phyloP scores from a whole-genome alignment of 192 early-diverging fungal genomes.

The Gaertneriomyces sp. region DNA sequence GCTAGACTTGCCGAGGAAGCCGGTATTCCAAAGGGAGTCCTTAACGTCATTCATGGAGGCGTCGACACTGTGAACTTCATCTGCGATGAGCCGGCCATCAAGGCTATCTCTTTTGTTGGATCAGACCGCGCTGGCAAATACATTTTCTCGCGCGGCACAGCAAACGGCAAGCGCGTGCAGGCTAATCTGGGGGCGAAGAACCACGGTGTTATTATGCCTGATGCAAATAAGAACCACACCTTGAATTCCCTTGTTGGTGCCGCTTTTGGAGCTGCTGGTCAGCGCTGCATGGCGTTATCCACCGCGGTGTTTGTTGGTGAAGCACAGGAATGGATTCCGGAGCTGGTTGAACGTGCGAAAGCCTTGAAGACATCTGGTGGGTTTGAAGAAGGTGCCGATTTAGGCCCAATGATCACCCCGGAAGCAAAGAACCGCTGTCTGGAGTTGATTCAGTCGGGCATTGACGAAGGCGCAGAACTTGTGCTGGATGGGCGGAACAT shows the following conservation, averaged over 20 bases:
- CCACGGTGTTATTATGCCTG: slow-evolving; percentile 91
- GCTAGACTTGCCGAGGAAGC: slow-evolving; percentile 82
- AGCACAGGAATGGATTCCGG: slow-evolving; percentile 77
- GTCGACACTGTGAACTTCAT: slow-evolving; percentile 86
- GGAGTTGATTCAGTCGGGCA: slow-evolving; percentile 71
- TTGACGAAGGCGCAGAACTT: slow-evolving; percentile 82
- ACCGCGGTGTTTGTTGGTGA: slow-evolving; percentile 88
- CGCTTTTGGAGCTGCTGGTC: slow-evolving; percentile 96
- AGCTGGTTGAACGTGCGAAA: slow-evolving; percentile 82
- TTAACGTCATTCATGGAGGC: slow-evolving; percentile 90
- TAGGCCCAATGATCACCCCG: slow-evolving; percentile 85
- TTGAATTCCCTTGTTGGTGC: slow-evolving; percentile 88
- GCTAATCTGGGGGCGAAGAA: slow-evolving; percentile 97
- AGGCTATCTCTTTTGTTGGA: slow-evolving; percentile 94
- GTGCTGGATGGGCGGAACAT: slow-evolving; percentile 84
- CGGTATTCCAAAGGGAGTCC: slow-evolving; percentile 84
- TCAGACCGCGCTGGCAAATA: slow-evolving; percentile 84
- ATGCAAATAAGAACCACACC: slow-evolving; percentile 93
- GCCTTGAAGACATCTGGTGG: slow-evolving; percentile 79
- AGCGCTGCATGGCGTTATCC: slow-evolving; percentile 96
- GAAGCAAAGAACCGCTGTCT: slow-evolving; percentile 73
- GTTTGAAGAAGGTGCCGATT: slow-evolving; percentile 78
- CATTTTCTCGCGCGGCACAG: slow-evolving; percentile 81
- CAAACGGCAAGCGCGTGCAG: slow-evolving; percentile 93
- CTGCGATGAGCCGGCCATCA: slow-evolving; percentile 77